Evolutionary conservation across 139 green algal genomes (phyloP).

Genomic region (Penium margaritaceum): DNA sequence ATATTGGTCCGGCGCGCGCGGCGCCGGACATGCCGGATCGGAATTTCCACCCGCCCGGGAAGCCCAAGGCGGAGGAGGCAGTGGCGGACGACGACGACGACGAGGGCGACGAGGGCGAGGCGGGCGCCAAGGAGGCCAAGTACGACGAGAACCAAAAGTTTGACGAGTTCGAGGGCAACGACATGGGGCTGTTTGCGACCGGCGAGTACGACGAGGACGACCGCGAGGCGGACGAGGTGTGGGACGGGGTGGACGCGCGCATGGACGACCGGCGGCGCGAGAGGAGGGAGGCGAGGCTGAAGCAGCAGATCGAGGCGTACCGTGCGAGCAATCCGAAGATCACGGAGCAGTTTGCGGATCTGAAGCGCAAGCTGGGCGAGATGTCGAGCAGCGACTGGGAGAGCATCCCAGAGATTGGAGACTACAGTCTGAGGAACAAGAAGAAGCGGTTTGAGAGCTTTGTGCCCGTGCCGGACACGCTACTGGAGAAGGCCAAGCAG

Average conservation of each 20-base stretch:
- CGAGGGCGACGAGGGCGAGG: constrained; percentile 55
- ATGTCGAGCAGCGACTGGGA: constrained; percentile 77
- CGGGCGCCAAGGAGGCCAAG: constrained; percentile 39
- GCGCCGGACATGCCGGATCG: constrained; percentile 44
- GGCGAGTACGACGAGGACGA: constrained; percentile 74
- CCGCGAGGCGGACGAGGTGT: constrained; percentile 88
- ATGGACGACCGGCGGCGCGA: constrained; percentile 81
- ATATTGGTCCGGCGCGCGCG: constrained; percentile 78
- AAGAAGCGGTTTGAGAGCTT: constrained; percentile 67
- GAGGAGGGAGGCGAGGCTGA: constrained; percentile 72
- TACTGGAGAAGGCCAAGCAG: constrained; percentile 63
- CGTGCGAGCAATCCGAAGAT: constrained; percentile 93
- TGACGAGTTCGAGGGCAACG: constrained; percentile 93
- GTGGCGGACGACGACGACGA: too few relatives aligned
- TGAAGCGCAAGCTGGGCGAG: constrained; percentile 84
- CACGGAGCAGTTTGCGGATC: constrained; percentile 90
- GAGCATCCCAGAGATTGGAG: constrained; percentile 91
- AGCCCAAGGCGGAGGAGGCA: constrained; percentile 51
- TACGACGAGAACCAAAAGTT: constrained; percentile 68
- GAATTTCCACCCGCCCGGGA: neutral
- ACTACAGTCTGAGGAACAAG: constrained; percentile 88
- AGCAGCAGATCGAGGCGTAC: constrained; percentile 88
- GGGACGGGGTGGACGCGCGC: constrained; percentile 80
- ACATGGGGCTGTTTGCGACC: constrained; percentile 75
- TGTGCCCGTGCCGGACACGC: constrained; percentile 79